Percentiles rank a stretch among this genome's conserved stretches.
phyloP scores from a whole-genome alignment of 2,329 filamentous ascomycete genomes.

The Trichocomaceae sp. region DNA sequence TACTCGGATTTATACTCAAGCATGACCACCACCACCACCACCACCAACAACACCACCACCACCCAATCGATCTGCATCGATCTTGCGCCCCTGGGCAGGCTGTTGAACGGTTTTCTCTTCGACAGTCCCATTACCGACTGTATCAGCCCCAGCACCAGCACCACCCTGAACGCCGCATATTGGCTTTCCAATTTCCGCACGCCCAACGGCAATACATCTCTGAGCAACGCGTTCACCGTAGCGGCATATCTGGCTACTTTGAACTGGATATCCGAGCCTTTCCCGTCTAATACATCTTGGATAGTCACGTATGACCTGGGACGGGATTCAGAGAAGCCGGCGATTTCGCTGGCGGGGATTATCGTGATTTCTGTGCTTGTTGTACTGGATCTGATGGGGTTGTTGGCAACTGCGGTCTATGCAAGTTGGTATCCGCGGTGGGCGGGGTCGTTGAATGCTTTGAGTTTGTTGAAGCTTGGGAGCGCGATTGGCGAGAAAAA shows the following conservation, averaged over 20 bases:
- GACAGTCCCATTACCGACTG: too few species aligned
- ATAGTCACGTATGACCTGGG: constrained; percentile 1
- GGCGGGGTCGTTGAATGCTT: constrained; percentile 10
- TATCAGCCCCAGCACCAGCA: too few species aligned
- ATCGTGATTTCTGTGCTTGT: constrained; percentile 12
- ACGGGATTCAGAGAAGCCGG: constrained; percentile 5
- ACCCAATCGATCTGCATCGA: too few species aligned
- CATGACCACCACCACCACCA: too few species aligned
- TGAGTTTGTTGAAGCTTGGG: constrained; percentile 14
- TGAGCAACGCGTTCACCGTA: constrained; percentile 13
- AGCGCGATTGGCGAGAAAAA: constrained; percentile 5
- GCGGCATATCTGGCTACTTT: constrained; percentile 15
- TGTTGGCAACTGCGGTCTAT: constrained; percentile 9
- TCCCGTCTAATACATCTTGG: too few species aligned
- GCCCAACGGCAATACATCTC: too few species aligned
- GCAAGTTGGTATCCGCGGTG: constrained; percentile 2
- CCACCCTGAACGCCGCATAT: too few species aligned
- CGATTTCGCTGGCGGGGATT: constrained; percentile 1
- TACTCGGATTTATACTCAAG: too few species aligned
- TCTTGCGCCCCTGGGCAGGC: too few species aligned
- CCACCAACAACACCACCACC: too few species aligned
- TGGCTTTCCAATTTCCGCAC: too few species aligned
- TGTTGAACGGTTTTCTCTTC: too few species aligned
- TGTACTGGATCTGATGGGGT: constrained; percentile 1
- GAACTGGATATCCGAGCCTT: constrained; percentile 2